Base-by-base conservation (phyloP, 805 yeast species). In the Teunomyces atbi region DNA sequence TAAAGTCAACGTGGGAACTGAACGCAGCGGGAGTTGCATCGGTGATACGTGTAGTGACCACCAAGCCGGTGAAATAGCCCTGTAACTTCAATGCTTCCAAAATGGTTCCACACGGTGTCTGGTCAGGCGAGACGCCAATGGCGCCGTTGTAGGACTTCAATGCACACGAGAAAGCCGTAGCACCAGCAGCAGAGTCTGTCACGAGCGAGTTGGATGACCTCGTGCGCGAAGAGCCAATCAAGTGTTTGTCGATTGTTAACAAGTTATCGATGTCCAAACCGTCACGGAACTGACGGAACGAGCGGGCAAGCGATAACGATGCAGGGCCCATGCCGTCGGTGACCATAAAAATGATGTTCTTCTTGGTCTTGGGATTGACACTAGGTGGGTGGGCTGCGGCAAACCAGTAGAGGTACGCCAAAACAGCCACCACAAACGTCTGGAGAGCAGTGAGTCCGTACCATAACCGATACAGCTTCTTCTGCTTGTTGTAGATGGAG, bases 241-340 rank as follows among this genome's bases (percentile, higher is more conserved):
- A 67, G 60, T 83, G 79, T 48, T 77, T 70, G 64, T 90, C 97
- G 23, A 90, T 58, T 7, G 70, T 64, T 52, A 89, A 71, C 15
- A 79, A 65, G 54, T 84, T 85, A 53, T 79, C 78, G 37, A 76
- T 65, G 3, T 77, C 65, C 45, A 87, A 73, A 5, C 64, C 61
- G 49, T 82, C 83, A 45, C 82, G 66, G 57, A 65, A 70, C 61
- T 89, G 96, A 48, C 77, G 77, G 69, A 79, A 90, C 18, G 86
- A 80, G 50, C 97, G 77, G 1, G 96, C 83, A 62, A 89, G 66
- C 2, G 94, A 84, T 47, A 89, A 66, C 2, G 95, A 84, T 0
- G 96, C 85, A 3, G 96, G 96, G 0, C 96, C 96, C 85, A 89
- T 89, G n/a, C 97, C 97, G 64, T 89, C 97, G 3, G 95, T 84